Evolutionary conservation across 2,329 filamentous ascomycete species (phyloP), one percentile per base, ranked within the genome.

Genomic region (Fusarium compactum): DNA sequence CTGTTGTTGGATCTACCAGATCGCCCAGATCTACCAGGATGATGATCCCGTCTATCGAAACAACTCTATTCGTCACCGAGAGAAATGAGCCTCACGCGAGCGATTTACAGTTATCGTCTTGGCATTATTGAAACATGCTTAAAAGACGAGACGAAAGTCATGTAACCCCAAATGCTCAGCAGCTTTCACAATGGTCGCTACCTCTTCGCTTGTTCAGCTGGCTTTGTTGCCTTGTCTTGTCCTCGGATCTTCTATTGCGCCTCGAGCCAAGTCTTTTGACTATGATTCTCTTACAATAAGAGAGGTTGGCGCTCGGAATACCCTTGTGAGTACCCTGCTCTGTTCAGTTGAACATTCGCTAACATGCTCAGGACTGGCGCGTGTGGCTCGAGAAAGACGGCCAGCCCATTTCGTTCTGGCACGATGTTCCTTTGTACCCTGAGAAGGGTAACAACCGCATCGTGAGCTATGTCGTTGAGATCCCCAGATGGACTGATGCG

Each of bases 391-490:
- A 82, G 41, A 78, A 79, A 48, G 72, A 82, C 32, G 81, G 80
- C 10, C 67, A 80, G 16, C 80, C 80, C 6, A 79, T 82, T 40
- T 82, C 81, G 0, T 79, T 78, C 66, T 82, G 81, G 80, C 81
- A 83, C 48, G 81, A 83, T 63, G 74, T 83, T 30, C 81, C 81
- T 1, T 58, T 81, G 9, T 82, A 80, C 53, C 80, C 82, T 6
- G 71, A 78, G 34, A 73, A 74, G 29, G 76, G 70, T 6, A 72
- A 81, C 57, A 76, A 77, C 27, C 75, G 71, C 25, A 74, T 82
- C 41, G 75, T 82, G 71, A 81, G 78, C 74, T 78, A 80, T 14
- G 78, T 81, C 14, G 78, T 82, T 2, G 82, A 83, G 70, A 82
- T 83, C 11, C 82, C 82, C 3, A 72, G 80, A 43, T 83, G 82